phyloP scores from a whole-genome alignment of 805 yeast genomes.

The Lipomyces yamanashiensis region DNA sequence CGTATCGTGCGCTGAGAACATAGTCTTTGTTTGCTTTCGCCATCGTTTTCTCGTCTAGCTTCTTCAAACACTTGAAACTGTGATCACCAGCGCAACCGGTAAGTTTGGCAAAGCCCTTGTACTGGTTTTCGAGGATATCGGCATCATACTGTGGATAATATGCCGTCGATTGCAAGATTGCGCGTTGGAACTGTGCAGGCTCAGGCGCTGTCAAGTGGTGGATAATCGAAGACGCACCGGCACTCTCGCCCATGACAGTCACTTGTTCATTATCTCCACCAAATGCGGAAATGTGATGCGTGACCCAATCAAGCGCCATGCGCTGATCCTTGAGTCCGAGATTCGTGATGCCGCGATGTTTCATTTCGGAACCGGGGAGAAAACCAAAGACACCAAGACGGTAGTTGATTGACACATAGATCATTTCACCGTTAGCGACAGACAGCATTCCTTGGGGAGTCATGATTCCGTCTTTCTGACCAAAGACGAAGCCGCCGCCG shows the following conservation, averaged over 20 bases:
- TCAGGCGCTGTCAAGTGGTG: conserved; percentile 42
- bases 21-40: conserved; percentile 22
- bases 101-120: conserved; percentile 17
- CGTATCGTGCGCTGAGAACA: conserved; percentile 21
- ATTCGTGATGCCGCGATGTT: conserved; percentile 42
- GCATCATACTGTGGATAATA: conserved; percentile 32
- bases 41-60: conserved; percentile 10
- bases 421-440: conserved; percentile 22
- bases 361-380: conserved; percentile 40
- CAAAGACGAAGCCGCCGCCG: conserved; percentile 37
- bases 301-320: conserved; percentile 47
- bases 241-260: conserved; percentile 49
- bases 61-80: conserved; percentile 26
- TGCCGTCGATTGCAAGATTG: conserved; percentile 36
- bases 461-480: conserved; percentile 30
- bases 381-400: conserved; percentile 48
- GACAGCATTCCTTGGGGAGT: conserved; percentile 28
- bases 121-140: conserved; percentile 21
- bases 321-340: conserved; percentile 48
- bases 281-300: conserved; percentile 45
- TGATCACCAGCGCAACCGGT: conserved; percentile 24
- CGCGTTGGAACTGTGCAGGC: conserved; percentile 31
- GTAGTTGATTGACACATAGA: conserved; percentile 37
- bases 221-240: conserved; percentile 48
- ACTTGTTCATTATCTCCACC: conserved; percentile 48